phyloP scores from a whole-genome alignment of 805 yeast species.

The Blastobotrys robertii region DNA sequence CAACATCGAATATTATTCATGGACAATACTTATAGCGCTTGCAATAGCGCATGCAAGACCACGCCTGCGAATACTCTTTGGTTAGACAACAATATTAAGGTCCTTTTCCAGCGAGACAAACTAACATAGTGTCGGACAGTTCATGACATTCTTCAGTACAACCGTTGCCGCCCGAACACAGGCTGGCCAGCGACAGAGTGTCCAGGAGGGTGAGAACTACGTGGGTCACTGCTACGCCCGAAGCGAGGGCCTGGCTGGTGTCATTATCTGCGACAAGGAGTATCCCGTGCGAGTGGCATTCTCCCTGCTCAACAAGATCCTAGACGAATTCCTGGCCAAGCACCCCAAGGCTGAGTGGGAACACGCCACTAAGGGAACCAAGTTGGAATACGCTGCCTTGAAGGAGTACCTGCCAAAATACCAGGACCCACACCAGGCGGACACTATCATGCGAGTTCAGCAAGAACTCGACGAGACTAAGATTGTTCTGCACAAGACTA shows the following conservation, averaged over 20 bases:
- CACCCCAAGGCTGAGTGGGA: slow-evolving; percentile 71
- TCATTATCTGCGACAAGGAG: slow-evolving; percentile 85
- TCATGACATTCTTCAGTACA: slow-evolving; percentile 87
- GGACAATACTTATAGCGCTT: background rate
- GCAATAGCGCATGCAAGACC: no score
- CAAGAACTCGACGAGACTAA: slow-evolving; percentile 97
- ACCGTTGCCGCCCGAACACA: slow-evolving; percentile 84
- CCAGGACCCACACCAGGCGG: slow-evolving; percentile 97
- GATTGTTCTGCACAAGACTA: slow-evolving; percentile 90
- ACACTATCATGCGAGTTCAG: slow-evolving; percentile 92
- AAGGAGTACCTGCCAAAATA: slow-evolving; percentile 67
- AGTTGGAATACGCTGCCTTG: slow-evolving; percentile 48
- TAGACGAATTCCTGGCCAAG: slow-evolving; percentile 80
- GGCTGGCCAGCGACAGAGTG: slow-evolving; percentile 86
- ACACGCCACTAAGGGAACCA: slow-evolving; percentile 31
- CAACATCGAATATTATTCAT: background rate
- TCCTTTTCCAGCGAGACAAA: no score
- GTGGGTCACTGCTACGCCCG: slow-evolving; percentile 88
- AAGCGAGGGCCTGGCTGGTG: slow-evolving; percentile 85
- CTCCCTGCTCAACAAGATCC: slow-evolving; percentile 77
- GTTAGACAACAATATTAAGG: no score
- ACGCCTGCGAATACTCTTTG: no score
- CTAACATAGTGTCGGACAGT: slow-evolving; percentile 58
- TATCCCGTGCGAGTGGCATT: slow-evolving; percentile 97
- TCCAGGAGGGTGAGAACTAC: slow-evolving; percentile 76